phyloP scores from a whole-genome alignment of 495 filamentous ascomycete genomes.

The Bombardia bombarda region DNA sequence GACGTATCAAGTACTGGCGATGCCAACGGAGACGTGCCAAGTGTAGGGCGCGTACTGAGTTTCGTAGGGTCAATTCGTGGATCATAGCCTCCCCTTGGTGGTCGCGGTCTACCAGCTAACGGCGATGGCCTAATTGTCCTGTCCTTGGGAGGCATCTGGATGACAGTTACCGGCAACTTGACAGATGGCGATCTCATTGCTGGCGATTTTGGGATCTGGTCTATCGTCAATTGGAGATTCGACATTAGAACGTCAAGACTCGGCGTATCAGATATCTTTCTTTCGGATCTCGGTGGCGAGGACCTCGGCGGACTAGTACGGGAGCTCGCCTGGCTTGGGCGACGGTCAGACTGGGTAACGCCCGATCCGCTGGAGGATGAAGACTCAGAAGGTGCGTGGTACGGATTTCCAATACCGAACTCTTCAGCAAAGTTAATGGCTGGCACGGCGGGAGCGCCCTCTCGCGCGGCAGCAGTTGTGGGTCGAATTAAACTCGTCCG shows the following conservation, averaged over 20 bases:
- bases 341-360: constrained; percentile 36
- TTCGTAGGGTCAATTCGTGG: constrained; percentile 27
- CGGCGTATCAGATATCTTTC: constrained; percentile 29
- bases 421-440: constrained; percentile 42
- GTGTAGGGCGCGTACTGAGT: constrained; percentile 9
- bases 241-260: constrained; percentile 43
- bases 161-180: too few species aligned
- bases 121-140: constrained; percentile 12
- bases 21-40: constrained; percentile 13
- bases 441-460: constrained; percentile 22
- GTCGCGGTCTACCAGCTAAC: constrained; percentile 18
- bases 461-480: constrained; percentile 12
- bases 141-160: constrained; percentile 15
- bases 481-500: constrained; percentile 35
- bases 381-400: constrained; percentile 59
- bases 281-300: constrained; percentile 26
- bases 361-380: constrained; percentile 61
- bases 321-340: constrained; percentile 60
- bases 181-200: too few species aligned
- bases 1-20: constrained; percentile 14
- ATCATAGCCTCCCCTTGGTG: constrained; percentile 26
- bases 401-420: constrained; percentile 46
- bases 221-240: constrained; percentile 44
- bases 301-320: constrained; percentile 56
- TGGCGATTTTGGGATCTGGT: constrained; percentile 15